Conservation (phyloP, 768 basidiomycete species). For the Megacollybia marginata region DNA sequence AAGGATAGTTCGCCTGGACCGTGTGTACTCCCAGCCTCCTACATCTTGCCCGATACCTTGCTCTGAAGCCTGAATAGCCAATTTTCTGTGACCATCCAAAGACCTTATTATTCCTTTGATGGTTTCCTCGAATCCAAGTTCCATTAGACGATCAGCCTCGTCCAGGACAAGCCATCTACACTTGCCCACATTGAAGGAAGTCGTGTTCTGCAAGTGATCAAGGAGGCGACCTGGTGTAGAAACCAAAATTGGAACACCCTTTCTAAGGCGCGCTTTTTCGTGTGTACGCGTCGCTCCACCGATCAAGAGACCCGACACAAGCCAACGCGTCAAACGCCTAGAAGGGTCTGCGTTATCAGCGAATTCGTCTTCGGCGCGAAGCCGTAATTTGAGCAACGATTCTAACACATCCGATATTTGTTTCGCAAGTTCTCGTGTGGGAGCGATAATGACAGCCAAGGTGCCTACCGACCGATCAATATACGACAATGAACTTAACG, state of each 20-base stretch:
- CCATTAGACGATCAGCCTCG: constrained; percentile 97
- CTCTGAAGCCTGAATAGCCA: constrained; percentile 61
- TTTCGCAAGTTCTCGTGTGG: constrained; percentile 92
- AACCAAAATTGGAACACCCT: constrained; percentile 92
- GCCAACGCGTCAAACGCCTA: constrained; percentile 71
- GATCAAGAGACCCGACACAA: constrained; percentile 87
- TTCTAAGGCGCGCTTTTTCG: constrained; percentile 92
- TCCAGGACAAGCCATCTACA: constrained; percentile 95
- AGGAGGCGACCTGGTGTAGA: constrained; percentile 92
- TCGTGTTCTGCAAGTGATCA: constrained; percentile 94
- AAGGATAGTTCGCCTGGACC: constrained; percentile 74
- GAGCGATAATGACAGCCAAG: constrained; percentile 88
- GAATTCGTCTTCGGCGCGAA: constrained; percentile 49
- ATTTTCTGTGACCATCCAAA: constrained; percentile 72
- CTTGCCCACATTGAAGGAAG: constrained; percentile 87
- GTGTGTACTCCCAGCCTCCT: constrained; percentile 80
- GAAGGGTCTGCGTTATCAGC: constrained; percentile 39
- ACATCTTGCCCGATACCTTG: constrained; percentile 67
- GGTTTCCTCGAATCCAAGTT: constrained; percentile 95
- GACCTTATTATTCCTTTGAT: constrained; percentile 84
- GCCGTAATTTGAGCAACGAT: constrained; percentile 65
- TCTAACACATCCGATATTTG: constrained; percentile 97
- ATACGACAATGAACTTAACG: constrained; percentile 81
- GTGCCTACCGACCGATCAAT: constrained; percentile 95
- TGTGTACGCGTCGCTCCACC: constrained; percentile 93